Evolutionary conservation across 208 protist genomes (phyloP).

Genomic region (Leishmania lainsoni): DNA sequence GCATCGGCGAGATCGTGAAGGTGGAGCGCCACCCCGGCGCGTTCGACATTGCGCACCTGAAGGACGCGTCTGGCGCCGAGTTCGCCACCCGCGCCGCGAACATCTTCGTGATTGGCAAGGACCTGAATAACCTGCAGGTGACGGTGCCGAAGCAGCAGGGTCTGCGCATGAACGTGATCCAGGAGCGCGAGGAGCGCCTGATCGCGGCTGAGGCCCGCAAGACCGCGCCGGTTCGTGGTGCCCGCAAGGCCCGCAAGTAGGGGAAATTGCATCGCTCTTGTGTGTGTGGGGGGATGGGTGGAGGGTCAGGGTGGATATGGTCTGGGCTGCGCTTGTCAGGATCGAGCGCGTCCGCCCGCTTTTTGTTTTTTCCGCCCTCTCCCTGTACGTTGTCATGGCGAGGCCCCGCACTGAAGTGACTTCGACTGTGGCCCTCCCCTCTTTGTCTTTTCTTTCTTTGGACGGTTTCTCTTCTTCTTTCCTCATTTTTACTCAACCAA

Average conservation of each 20-base stretch:
- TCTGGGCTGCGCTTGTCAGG: too few species aligned
- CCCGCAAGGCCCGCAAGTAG: slow-evolving; percentile 58
- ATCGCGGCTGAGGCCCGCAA: slow-evolving; percentile 79
- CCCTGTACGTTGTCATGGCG: too few species aligned
- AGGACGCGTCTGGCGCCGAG: slow-evolving; percentile 88
- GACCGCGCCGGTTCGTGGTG: slow-evolving; percentile 37
- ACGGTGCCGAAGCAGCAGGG: slow-evolving; percentile 97
- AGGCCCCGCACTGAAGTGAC: too few species aligned
- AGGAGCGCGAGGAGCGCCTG: slow-evolving; percentile 87
- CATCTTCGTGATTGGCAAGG: slow-evolving; percentile 99
- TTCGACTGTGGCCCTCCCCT: too few species aligned
- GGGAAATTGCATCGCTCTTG: too few species aligned
- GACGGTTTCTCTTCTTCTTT: too few species aligned
- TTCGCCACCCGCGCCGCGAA: slow-evolving; percentile 99
- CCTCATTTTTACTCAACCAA: too few species aligned
- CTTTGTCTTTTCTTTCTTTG: too few species aligned
- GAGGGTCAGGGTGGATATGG: too few species aligned
- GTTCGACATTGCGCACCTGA: slow-evolving; percentile 98
- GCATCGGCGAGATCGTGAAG: slow-evolving; percentile 97
- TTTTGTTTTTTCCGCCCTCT: too few species aligned
- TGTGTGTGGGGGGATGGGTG: too few species aligned
- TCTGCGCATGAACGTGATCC: slow-evolving; percentile 90
- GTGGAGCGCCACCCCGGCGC: slow-evolving; percentile 95
- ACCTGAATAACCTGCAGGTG: slow-evolving; percentile 87
- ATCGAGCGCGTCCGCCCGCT: too few species aligned